Evolutionary conservation across 768 basidiomycete species (phyloP).

Genomic region (Tylopilus sp.): DNA sequence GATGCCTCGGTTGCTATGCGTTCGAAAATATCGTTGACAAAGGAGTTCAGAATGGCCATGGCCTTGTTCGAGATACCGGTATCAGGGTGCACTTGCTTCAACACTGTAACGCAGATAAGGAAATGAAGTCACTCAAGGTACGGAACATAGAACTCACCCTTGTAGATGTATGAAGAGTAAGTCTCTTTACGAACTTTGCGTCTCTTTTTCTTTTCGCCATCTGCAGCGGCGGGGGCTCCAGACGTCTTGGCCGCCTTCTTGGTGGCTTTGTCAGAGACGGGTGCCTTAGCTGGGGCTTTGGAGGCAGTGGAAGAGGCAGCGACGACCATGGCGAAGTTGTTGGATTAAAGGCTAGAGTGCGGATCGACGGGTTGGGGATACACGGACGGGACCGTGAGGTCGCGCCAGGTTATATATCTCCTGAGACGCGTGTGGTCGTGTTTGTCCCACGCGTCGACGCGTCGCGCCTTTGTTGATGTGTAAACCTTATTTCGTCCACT

Average conservation of each 20-base stretch:
- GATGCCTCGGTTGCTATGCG: conserved; percentile 88
- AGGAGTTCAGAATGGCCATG: conserved; percentile 89
- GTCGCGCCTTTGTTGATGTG: conserved; percentile 37
- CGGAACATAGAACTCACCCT: conserved; percentile 45
- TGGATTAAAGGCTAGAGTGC: conserved; percentile 7
- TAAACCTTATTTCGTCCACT: conserved; percentile 33
- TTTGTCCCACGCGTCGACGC: conserved; percentile 33
- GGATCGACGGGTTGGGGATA: conserved; percentile 10
- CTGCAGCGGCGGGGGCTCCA: conserved; percentile 49
- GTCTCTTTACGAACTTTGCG: conserved; percentile 90
- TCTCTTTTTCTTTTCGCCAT: conserved; percentile 84
- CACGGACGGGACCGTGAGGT: not conserved
- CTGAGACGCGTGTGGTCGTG: conserved; percentile 37
- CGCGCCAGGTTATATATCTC: conserved; percentile 15
- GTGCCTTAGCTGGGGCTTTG: conserved; percentile 46
- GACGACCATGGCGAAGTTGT: conserved; percentile 53
- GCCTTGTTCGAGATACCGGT: conserved; percentile 99
- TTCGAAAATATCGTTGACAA: conserved; percentile 94
- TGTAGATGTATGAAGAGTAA: conserved; percentile 94
- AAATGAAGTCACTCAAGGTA: too few species aligned
- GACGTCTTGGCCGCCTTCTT: conserved; percentile 62
- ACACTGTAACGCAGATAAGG: conserved; percentile 46
- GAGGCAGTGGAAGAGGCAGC: conserved; percentile 42
- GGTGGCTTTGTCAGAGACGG: conserved; percentile 31
- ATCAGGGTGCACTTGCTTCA: conserved; percentile 97